Percentiles rank a stretch among this genome's conserved stretches.
These are phyloP conservation scores for Cytospora piceicola DNA, from an alignment of 2,329 filamentous ascomycete species.

Conservation along the genomic window DNA sequence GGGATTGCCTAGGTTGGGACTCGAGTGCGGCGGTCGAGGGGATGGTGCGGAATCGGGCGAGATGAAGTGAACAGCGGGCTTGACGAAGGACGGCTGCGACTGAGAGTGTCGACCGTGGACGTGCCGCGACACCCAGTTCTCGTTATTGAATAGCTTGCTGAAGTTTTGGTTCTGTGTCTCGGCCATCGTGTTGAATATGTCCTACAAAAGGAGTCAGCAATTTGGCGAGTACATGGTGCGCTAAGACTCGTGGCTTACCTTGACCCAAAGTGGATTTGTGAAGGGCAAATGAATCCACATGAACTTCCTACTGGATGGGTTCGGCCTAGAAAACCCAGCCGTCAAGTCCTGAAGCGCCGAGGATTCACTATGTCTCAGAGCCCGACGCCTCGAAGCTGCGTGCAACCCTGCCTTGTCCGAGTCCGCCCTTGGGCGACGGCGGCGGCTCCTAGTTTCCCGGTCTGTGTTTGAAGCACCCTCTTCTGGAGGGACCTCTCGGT, in stretches of 20 bases:
- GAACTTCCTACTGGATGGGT: constrained; percentile 50
- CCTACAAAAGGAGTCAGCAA: constrained; percentile 33
- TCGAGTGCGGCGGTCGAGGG: constrained; percentile 32
- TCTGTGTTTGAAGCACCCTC: background rate
- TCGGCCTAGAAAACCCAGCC: constrained; percentile 47
- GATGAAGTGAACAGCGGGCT: constrained; percentile 42
- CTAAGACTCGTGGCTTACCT: constrained; percentile 42
- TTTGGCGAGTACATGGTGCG: constrained; percentile 29
- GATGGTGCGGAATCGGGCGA: constrained; percentile 40
- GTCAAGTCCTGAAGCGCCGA: constrained; percentile 39
- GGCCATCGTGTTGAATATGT: constrained; percentile 47
- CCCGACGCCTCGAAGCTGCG: constrained; percentile 6
- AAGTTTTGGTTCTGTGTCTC: constrained; percentile 47
- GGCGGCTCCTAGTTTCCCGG: background rate
- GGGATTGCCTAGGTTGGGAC: constrained; percentile 18
- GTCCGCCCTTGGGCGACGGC: background rate
- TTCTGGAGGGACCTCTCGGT: constrained; percentile 34
- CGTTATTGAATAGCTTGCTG: constrained; percentile 45
- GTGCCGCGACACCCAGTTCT: constrained; percentile 47
- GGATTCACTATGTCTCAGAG: constrained; percentile 28
- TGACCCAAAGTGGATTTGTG: constrained; percentile 63
- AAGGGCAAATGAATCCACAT: constrained; percentile 63
- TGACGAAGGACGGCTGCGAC: constrained; percentile 45
- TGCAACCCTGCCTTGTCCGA: constrained; percentile 14
- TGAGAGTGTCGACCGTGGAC: constrained; percentile 46